Percentiles rank a stretch among this genome's conserved stretches.
phyloP scores from a whole-genome alignment of 305 asterid species.

The Plantago coronopus region DNA sequence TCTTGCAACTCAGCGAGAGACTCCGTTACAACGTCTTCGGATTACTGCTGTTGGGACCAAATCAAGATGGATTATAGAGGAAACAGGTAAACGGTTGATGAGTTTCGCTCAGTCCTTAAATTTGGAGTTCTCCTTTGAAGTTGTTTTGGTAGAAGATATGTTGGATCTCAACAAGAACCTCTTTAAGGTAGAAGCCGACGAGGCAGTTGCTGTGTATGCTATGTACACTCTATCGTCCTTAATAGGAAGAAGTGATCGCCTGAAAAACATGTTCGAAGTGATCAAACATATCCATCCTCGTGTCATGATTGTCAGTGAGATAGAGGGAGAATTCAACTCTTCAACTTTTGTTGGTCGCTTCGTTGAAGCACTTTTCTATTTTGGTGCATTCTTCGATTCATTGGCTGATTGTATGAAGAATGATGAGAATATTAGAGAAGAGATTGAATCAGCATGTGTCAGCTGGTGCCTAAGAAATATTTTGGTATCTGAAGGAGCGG shows the following conservation, averaged over 20 bases:
- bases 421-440: conserved; percentile 21
- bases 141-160: conserved; percentile 28
- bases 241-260: conserved; percentile 25
- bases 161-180: conserved; percentile 24
- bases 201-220: conserved; percentile 30
- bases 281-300: conserved; percentile 22
- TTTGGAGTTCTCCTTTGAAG: conserved; percentile 27
- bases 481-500: conserved; percentile 37
- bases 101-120: conserved; percentile 32
- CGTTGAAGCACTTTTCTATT: conserved; percentile 37
- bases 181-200: conserved; percentile 27
- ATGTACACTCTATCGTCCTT: conserved; percentile 20
- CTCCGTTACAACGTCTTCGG: conserved; percentile 30
- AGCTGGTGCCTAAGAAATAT: conserved; percentile 28
- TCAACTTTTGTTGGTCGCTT: conserved; percentile 37
- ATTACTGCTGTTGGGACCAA: conserved; percentile 32
- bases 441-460: conserved; percentile 27
- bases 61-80: conserved; percentile 25
- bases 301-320: conserved; percentile 40
- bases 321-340: conserved; percentile 34
- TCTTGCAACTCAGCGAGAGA: conserved; percentile 21
- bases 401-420: conserved; percentile 33
- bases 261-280: conserved; percentile 27
- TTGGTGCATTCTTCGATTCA: conserved; percentile 40
- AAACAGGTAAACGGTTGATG: conserved; percentile 28